Evolutionary conservation across 768 basidiomycete genomes (phyloP).

Genomic region (Epithele typhae): DNA sequence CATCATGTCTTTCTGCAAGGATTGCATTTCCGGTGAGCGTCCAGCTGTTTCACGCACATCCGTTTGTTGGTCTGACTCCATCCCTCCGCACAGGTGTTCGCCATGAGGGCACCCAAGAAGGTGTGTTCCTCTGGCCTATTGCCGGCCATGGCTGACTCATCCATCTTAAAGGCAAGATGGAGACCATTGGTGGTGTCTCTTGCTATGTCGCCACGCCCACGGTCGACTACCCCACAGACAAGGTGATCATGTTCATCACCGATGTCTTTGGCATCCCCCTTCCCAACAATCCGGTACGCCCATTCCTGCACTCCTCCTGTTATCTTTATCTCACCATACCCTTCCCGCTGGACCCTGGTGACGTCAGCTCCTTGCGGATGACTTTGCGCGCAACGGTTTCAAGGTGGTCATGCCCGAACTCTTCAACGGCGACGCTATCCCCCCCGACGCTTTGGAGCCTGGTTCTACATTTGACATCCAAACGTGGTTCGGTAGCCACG

Average conservation of each 20-base stretch:
- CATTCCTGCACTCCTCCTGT: too few species aligned
- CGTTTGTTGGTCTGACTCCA: not conserved
- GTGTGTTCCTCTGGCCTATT: constrained; percentile 15
- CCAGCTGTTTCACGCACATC: not conserved
- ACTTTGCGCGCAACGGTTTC: constrained; percentile 39
- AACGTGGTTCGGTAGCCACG: constrained; percentile 34
- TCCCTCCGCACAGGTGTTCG: constrained; percentile 24
- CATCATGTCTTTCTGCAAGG: constrained; percentile 48
- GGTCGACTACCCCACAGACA: constrained; percentile 34
- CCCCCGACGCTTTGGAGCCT: constrained; percentile 16
- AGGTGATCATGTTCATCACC: constrained; percentile 34
- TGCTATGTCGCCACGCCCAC: constrained; percentile 39
- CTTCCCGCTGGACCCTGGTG: too few species aligned
- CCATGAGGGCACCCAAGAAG: constrained; percentile 33
- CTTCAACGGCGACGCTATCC: constrained; percentile 32
- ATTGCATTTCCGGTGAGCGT: constrained; percentile 51
- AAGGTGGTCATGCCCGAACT: constrained; percentile 33
- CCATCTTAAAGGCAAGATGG: constrained; percentile 25
- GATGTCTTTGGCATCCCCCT: constrained; percentile 30
- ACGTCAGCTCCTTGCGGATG: constrained; percentile 40
- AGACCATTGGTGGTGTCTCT: constrained; percentile 32
- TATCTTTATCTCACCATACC: too few species aligned
- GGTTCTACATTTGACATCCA: constrained; percentile 23
- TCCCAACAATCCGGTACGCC: constrained; percentile 24
- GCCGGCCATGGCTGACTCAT: not conserved